Base-by-base conservation (phyloP, 2,329 filamentous ascomycete species). In the Helicocarpus griseus region DNA sequence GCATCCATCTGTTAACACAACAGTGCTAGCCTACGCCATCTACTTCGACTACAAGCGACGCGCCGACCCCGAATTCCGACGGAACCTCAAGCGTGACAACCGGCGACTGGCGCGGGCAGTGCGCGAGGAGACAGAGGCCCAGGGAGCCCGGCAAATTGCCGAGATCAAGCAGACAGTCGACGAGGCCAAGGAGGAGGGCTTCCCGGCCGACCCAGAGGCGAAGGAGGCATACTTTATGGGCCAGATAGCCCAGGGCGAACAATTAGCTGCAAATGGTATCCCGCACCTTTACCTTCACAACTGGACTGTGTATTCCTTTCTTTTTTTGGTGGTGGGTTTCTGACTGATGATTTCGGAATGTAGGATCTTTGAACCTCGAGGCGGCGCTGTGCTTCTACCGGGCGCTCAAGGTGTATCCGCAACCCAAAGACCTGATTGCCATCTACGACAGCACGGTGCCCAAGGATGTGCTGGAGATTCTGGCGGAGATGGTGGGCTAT, bases 401-500 rank as follows among this genome's bases (percentile, higher is more conserved):
- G 79, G 93, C 90, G 41, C 81, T 98, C 60, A 98, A 98, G 80
- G 93, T 97, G 61, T 98, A 98, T 74, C 93, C 93, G 49, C 86
- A 88, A 63, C 93, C 91, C 11, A 81, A 85, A 62, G 93, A 97
- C 66, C 77, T 98, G 63, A 96, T 98, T 69, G 81, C 81, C 64
- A 95, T 98, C 71, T 98, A 98, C 73, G 93, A 98, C 72, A 95
- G 95, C 81, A 97, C 93, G 29, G 90, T 97, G 43, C 86, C 91
- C 62, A 96, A 96, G 86, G 90, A 90, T 56, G 87, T 97, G 63
- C 83, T 98, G 62, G 91, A 98, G 70, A 85, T 97, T 62, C 83
- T 98, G 57, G 93, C 93, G 59, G 89, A 96, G 75, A 96, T 98
- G 89, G 95, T 98, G 65, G 91, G 90, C 58, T 82, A 90, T 70